Conservation (phyloP, 768 basidiomycete genomes). For the Mycena capillaripes region DNA sequence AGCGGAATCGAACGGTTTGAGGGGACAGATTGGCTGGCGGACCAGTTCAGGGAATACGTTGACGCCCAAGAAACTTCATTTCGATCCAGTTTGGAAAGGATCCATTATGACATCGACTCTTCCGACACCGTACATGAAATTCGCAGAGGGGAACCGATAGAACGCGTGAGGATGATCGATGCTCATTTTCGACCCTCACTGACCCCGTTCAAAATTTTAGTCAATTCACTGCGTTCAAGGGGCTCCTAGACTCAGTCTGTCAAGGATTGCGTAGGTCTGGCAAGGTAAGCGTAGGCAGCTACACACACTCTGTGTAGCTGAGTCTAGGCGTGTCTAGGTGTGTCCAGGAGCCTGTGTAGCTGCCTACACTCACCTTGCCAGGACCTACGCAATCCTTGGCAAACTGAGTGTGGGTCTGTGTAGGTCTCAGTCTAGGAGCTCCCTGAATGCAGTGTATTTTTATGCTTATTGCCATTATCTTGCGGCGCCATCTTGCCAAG, state of each 20-base stretch:
- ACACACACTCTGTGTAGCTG: too few relatives aligned
- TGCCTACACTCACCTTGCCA: too few relatives aligned
- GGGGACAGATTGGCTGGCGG: slow-evolving; percentile 3
- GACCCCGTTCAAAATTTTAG: too few relatives aligned
- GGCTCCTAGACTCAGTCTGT: too few relatives aligned
- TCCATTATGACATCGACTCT: slow-evolving; percentile 24
- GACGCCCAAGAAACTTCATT: slow-evolving; percentile 16
- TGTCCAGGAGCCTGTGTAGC: too few relatives aligned
- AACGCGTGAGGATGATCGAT: slow-evolving; percentile 18
- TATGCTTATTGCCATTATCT: slow-evolving; percentile 5
- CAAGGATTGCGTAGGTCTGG: too few relatives aligned
- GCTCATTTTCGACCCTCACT: slow-evolving; percentile 6
- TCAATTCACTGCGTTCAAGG: too few relatives aligned
- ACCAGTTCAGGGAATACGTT: slow-evolving; percentile 21
- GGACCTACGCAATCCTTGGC: too few relatives aligned
- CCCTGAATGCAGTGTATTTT: slow-evolving; percentile 13
- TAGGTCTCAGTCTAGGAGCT: background rate
- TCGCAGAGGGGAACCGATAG: background rate
- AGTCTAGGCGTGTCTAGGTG: too few relatives aligned
- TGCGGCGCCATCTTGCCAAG: slow-evolving; percentile 26
- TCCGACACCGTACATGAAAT: slow-evolving; percentile 6
- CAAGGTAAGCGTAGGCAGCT: too few relatives aligned
- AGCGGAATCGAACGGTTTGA: slow-evolving; percentile 10
- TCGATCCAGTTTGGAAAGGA: background rate
- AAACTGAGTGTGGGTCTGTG: too few relatives aligned